phyloP scores from a whole-genome alignment of 495 filamentous ascomycete species.

The Lentithecium fluviatile region DNA sequence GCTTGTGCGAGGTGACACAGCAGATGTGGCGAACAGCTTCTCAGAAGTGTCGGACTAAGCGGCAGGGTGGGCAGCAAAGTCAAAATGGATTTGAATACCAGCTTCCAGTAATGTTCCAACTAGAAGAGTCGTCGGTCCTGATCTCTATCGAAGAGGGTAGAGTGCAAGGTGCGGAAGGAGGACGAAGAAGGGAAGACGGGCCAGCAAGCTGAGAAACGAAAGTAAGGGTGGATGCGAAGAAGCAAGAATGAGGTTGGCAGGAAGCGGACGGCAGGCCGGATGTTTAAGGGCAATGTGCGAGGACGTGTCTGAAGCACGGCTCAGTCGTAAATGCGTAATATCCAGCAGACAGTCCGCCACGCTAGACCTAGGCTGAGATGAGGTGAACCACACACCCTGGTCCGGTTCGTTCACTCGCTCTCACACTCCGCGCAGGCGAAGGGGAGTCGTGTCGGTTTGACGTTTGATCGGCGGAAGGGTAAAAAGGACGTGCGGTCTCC shows the following conservation, averaged over 20 bases:
- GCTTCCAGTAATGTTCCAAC: constrained; percentile 21
- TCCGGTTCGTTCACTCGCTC: background rate
- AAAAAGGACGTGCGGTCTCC: background rate
- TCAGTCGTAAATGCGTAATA: background rate
- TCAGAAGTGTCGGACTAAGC: constrained; percentile 8
- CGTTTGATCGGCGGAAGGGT: constrained; percentile 3
- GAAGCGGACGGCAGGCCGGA: constrained; percentile 8
- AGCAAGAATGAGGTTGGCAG: background rate
- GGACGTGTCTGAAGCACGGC: background rate
- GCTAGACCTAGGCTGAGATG: background rate
- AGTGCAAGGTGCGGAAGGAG: background rate
- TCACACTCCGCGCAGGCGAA: background rate
- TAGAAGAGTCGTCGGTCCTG: constrained; percentile 8
- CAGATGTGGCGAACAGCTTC: too few relatives aligned
- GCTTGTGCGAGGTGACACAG: constrained; percentile 4
- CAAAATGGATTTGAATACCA: constrained; percentile 1
- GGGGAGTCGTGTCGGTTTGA: background rate
- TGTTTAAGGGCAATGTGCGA: constrained; percentile 24
- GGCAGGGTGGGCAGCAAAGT: background rate
- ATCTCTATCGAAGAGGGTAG: background rate
- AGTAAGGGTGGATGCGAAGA: constrained; percentile 10
- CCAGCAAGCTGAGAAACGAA: constrained; percentile 19
- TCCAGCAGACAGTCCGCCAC: background rate
- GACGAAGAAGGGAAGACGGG: constrained; percentile 2
- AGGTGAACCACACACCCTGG: background rate